Percentiles rank a stretch among this genome's conserved stretches.
Evolutionary conservation across 352 stramenopile genomes (phyloP).

Genomic region (Paralagenidium karlingii): DNA sequence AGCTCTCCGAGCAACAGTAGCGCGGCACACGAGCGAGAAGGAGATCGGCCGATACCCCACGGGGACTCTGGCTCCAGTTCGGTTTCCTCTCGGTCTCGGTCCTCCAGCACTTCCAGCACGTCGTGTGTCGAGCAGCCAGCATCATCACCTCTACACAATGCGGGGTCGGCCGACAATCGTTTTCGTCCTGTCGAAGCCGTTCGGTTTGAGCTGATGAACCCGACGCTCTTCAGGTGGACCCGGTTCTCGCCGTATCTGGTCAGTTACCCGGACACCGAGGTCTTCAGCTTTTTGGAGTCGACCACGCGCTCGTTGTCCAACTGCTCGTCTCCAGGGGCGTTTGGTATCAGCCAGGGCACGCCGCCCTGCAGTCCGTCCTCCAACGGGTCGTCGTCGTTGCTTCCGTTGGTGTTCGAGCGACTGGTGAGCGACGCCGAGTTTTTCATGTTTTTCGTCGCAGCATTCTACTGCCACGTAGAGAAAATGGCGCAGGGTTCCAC

Average conservation of each 20-base stretch:
- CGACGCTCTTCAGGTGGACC: conserved; percentile 47
- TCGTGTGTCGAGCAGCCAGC: too few species aligned
- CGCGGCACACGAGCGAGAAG: too few species aligned
- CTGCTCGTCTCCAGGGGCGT: too few species aligned
- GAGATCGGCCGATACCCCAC: too few species aligned
- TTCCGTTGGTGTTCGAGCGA: conserved; percentile 17
- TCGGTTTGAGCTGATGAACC: conserved; percentile 32
- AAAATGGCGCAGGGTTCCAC: conserved; percentile 16
- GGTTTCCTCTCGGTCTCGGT: too few species aligned
- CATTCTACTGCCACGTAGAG: conserved; percentile 33
- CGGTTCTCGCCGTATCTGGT: conserved; percentile 41
- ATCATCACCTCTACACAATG: too few species aligned
- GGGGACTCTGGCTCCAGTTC: too few species aligned
- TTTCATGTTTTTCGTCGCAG: conserved; percentile 56
- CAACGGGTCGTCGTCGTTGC: not conserved
- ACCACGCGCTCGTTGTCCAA: conserved; percentile 20
- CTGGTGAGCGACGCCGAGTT: conserved; percentile 59
- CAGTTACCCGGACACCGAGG: conserved; percentile 32
- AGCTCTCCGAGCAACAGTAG: too few species aligned
- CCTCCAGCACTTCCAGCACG: not conserved
- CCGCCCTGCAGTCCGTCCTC: not conserved
- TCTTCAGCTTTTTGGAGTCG: conserved; percentile 36
- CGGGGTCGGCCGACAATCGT: not conserved
- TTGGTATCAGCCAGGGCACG: too few species aligned
- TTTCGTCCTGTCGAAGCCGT: conserved; percentile 10